phyloP scores from a whole-genome alignment of 176 grass and related monocot species.

The Carex cristatella region DNA sequence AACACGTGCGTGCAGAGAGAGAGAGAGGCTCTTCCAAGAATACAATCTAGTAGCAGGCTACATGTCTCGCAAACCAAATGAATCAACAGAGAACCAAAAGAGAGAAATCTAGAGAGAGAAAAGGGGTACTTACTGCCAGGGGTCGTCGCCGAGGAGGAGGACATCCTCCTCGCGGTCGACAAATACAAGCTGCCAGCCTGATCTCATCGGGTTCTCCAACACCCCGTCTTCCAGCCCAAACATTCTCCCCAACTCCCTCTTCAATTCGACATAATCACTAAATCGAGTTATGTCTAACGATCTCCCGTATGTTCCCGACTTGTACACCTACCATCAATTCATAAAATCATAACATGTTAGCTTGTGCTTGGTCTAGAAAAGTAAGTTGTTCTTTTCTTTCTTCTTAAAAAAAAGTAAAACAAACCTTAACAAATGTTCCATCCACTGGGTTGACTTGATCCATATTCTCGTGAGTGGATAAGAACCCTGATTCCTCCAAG shows the following conservation, averaged over 20 bases:
- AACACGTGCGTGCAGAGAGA: neutral
- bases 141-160: conserved; percentile 89
- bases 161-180: conserved; percentile 88
- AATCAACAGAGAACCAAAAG: neutral
- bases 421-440: conserved; percentile 86
- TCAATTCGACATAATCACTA: conserved; percentile 75
- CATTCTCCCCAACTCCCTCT: conserved; percentile 73
- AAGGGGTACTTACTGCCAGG: conserved; percentile 70
- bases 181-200: conserved; percentile 99
- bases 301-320: conserved; percentile 83
- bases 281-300: conserved; percentile 88
- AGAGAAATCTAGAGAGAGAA: neutral
- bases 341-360: conserved; percentile 9
- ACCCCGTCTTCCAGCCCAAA: conserved; percentile 78
- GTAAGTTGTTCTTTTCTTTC: neutral
- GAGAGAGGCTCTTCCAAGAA: neutral
- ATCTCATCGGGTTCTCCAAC: conserved; percentile 97
- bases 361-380: neutral
- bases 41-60: neutral
- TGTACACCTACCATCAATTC: conserved; percentile 64
- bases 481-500: conserved; percentile 60
- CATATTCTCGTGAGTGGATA: conserved; percentile 48
- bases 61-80: neutral
- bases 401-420: neutral
- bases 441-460: conserved; percentile 48